These are phyloP conservation scores for Asterella californica DNA, from an alignment of 225 moss, liverwort and hornwort species.

Conservation along the genomic window DNA sequence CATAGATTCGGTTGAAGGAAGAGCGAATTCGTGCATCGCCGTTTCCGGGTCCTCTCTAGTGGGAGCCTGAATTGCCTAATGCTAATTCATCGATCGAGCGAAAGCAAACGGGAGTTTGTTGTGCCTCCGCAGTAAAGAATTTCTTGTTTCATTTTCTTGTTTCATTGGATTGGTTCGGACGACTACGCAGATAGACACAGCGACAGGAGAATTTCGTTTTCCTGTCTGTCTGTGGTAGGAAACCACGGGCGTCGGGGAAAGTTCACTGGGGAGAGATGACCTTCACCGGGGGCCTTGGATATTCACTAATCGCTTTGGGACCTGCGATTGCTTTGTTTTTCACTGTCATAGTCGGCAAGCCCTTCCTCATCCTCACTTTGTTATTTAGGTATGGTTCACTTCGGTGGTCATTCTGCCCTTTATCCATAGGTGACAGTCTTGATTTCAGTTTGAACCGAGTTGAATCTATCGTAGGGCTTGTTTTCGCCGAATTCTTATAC, in stretches of 20 bases:
- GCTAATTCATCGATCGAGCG: too few species aligned
- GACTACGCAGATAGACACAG: background rate
- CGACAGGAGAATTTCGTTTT: background rate
- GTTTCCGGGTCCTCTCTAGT: too few species aligned
- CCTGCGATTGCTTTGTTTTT: conserved; percentile 46
- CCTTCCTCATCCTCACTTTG: conserved; percentile 75
- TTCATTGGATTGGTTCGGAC: background rate
- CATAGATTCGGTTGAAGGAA: too few species aligned
- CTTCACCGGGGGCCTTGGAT: conserved; percentile 62
- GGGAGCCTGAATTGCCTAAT: too few species aligned
- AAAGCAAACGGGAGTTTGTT: too few species aligned
- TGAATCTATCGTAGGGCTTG: background rate
- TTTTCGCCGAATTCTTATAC: background rate
- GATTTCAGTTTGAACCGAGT: background rate
- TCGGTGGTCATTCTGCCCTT: background rate
- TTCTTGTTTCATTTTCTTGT: too few species aligned
- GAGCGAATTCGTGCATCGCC: too few species aligned
- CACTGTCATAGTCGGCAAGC: conserved; percentile 54
- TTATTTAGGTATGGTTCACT: conserved; percentile 48
- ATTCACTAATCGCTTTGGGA: conserved; percentile 71
- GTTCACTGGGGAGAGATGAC: conserved; percentile 51
- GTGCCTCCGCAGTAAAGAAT: too few species aligned
- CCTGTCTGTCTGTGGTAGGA: background rate
- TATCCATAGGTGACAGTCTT: background rate
- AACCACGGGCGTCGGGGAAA: background rate